Conservation (phyloP, 768 basidiomycete genomes). For the Suillus paluster region DNA sequence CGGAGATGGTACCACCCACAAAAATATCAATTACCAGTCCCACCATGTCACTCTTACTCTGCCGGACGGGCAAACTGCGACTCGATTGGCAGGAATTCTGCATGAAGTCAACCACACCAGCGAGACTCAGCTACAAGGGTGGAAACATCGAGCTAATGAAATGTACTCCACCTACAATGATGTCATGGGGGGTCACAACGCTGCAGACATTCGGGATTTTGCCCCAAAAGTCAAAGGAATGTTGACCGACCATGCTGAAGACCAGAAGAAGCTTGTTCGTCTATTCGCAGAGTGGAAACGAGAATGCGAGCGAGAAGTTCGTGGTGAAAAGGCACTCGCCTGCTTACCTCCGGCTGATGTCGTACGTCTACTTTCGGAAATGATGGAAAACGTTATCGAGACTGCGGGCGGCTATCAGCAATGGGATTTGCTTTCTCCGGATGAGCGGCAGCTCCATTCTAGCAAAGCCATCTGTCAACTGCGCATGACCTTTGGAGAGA, state of each 20-base stretch:
- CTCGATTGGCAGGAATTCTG: conserved; percentile 9
- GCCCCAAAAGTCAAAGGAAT: conserved; percentile 9
- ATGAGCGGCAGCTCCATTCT: background rate
- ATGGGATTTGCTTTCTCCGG: background rate
- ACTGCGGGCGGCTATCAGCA: background rate
- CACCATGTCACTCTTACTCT: conserved; percentile 4
- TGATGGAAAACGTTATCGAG: background rate
- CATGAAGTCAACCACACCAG: conserved; percentile 29
- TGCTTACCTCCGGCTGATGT: background rate
- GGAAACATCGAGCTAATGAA: conserved; percentile 9
- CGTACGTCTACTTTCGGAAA: background rate
- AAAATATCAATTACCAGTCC: conserved; percentile 23
- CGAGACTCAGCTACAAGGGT: conserved; percentile 24
- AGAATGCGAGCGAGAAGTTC: conserved; percentile 4
- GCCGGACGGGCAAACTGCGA: background rate
- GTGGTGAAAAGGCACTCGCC: background rate
- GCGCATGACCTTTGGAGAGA: conserved; percentile 20
- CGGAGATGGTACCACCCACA: conserved; percentile 26
- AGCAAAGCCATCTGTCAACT: background rate
- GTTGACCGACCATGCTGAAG: conserved; percentile 23
- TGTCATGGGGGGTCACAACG: conserved; percentile 5
- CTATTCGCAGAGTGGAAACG: conserved; percentile 9
- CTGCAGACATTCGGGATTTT: conserved; percentile 4
- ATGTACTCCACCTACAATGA: conserved; percentile 21
- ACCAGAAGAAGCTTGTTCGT: conserved; percentile 20